These are phyloP conservation scores for Penicillium decumbens DNA, from an alignment of 2,329 filamentous ascomycete species.

Conservation along the genomic window DNA sequence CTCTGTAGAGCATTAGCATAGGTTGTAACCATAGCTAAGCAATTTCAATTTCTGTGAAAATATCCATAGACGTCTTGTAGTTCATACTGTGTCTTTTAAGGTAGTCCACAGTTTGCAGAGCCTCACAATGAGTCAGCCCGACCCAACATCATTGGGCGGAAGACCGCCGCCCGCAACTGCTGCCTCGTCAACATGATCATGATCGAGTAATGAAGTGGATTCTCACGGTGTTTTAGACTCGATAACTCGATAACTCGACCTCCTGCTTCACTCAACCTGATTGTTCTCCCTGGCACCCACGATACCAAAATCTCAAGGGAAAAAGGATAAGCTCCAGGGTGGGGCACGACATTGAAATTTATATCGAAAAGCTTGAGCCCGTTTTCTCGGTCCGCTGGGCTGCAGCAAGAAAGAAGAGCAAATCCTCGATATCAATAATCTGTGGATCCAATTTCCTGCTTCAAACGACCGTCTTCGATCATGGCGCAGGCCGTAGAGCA, in stretches of 20 bases:
- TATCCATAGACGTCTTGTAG: neutral
- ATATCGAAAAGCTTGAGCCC: neutral
- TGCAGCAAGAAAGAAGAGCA: neutral
- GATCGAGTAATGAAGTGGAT: neutral
- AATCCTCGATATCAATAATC: neutral
- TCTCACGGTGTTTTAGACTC: neutral
- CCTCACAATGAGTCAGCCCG: neutral
- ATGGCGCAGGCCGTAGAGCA: conserved; percentile 27
- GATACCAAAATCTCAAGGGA: neutral
- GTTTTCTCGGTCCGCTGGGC: neutral
- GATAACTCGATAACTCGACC: neutral
- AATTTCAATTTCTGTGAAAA: neutral
- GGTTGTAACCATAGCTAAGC: neutral
- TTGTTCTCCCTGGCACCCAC: neutral
- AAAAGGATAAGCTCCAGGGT: neutral
- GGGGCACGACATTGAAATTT: conserved; percentile 5
- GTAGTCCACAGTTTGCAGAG: conserved; percentile 6
- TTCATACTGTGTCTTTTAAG: too few relatives aligned
- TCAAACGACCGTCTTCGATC: neutral
- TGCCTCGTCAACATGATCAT: conserved; percentile 12
- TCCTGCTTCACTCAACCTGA: neutral
- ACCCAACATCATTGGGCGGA: conserved; percentile 23
- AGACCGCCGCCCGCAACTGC: conserved; percentile 17
- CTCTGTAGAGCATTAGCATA: neutral
- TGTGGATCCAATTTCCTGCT: neutral